phyloP scores from a whole-genome alignment of 345 rosid genomes.

The Melaleuca alternifolia region DNA sequence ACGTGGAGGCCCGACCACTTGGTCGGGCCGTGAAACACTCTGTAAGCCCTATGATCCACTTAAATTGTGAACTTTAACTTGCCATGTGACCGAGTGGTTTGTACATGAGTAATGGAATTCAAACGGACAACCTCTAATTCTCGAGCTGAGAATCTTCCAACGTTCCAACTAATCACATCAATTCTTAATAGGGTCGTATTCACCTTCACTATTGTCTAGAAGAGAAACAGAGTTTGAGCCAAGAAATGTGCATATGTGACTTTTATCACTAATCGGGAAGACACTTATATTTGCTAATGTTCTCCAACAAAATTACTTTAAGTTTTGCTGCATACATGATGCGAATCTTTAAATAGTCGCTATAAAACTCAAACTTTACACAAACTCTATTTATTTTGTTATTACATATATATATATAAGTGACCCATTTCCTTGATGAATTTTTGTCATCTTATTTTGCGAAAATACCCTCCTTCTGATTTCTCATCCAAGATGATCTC shows the following conservation, averaged over 20 bases:
- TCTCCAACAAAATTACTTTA: neutral
- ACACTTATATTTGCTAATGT: neutral
- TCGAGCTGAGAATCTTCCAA: neutral
- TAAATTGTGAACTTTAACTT: neutral
- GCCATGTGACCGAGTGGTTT: neutral
- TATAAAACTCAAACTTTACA: neutral
- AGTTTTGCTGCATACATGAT: neutral
- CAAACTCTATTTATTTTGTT: neutral
- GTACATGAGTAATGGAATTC: neutral
- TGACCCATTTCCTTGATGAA: neutral
- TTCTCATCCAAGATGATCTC: neutral
- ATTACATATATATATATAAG: accelerated
- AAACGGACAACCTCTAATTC: neutral
- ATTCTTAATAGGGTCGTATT: neutral
- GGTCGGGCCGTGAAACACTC: neutral
- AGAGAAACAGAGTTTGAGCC: neutral
- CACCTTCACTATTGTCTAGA: neutral
- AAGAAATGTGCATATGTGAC: neutral
- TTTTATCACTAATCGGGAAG: neutral
- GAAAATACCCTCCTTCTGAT: neutral
- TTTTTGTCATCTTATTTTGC: neutral
- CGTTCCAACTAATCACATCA: neutral
- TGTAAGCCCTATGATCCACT: neutral
- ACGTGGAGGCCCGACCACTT: neutral
- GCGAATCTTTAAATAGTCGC: neutral